These are phyloP conservation scores for Hypocreales sp. DNA, from an alignment of 2,329 filamentous ascomycete genomes.

Conservation along the genomic window DNA sequence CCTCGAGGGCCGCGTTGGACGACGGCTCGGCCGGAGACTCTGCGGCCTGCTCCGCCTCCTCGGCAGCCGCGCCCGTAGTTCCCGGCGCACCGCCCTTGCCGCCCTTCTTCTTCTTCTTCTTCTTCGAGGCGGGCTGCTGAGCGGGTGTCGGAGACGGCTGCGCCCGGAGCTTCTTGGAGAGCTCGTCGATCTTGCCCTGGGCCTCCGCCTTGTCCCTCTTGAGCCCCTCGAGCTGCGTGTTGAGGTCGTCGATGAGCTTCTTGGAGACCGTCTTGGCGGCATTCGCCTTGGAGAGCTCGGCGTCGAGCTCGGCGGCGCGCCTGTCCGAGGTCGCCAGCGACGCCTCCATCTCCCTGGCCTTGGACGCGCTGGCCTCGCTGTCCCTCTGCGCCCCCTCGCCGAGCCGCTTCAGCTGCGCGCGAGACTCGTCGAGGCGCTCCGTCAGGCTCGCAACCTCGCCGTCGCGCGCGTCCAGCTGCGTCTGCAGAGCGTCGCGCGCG, in stretches of 20 bases:
- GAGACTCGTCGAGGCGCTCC: constrained; percentile 27
- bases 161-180: constrained; percentile 27
- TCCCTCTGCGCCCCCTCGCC: constrained; percentile 20
- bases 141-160: constrained; percentile 8
- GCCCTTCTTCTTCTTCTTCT: constrained; percentile 85
- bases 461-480: constrained; percentile 31
- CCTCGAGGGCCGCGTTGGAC: constrained; percentile 21
- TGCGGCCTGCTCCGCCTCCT: constrained; percentile 15
- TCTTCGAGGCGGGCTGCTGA: constrained; percentile 17
- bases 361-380: constrained; percentile 14
- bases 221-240: constrained; percentile 19
- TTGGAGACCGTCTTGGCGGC: constrained; percentile 25
- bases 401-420: constrained; percentile 27
- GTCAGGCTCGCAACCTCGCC: constrained; percentile 33
- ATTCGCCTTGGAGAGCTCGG: constrained; percentile 21
- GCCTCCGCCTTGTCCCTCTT: constrained; percentile 17
- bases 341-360: constrained; percentile 19
- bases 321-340: constrained; percentile 19
- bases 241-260: constrained; percentile 22
- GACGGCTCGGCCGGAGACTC: background rate
- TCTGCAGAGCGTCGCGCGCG: constrained; percentile 29
- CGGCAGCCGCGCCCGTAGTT: constrained; percentile 13
- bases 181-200: constrained; percentile 18
- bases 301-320: constrained; percentile 22
- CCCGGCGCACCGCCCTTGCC: constrained; percentile 50